phyloP scores from a whole-genome alignment of 2,329 filamentous ascomycete genomes.

The Hymenoscyphus infarciens region DNA sequence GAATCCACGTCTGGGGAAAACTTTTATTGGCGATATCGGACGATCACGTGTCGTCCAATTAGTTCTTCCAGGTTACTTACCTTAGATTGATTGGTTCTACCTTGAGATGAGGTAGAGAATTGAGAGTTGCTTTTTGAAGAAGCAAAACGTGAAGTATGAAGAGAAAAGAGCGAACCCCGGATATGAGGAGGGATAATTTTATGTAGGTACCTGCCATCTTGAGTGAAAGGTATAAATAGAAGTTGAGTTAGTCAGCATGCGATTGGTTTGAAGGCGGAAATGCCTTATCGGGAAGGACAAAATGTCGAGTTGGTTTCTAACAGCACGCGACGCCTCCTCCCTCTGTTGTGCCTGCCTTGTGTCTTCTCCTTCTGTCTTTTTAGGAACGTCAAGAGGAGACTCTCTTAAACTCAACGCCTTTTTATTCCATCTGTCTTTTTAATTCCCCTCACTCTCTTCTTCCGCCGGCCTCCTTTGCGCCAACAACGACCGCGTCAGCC shows the following conservation, averaged over 20 bases:
- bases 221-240: not conserved
- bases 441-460: not conserved
- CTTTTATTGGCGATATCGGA: constrained; percentile 11
- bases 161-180: not conserved
- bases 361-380: not conserved
- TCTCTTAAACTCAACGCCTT: not conserved
- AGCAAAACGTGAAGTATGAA: not conserved
- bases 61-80: not conserved
- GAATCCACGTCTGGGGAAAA: constrained; percentile 3
- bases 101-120: not conserved
- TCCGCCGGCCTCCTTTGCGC: not conserved
- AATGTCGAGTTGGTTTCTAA: not conserved
- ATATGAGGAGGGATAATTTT: not conserved
- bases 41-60: constrained; percentile 5
- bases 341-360: not conserved
- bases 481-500: not conserved
- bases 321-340: not conserved
- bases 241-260: not conserved
- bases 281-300: constrained; percentile 3
- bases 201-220: not conserved
- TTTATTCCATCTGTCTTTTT: constrained; percentile 1
- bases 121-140: not conserved
- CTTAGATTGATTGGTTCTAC: too few species aligned
- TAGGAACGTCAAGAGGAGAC: not conserved
- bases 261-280: not conserved